phyloP scores from a whole-genome alignment of 208 protist species.

The Herpetomonas tarakana region DNA sequence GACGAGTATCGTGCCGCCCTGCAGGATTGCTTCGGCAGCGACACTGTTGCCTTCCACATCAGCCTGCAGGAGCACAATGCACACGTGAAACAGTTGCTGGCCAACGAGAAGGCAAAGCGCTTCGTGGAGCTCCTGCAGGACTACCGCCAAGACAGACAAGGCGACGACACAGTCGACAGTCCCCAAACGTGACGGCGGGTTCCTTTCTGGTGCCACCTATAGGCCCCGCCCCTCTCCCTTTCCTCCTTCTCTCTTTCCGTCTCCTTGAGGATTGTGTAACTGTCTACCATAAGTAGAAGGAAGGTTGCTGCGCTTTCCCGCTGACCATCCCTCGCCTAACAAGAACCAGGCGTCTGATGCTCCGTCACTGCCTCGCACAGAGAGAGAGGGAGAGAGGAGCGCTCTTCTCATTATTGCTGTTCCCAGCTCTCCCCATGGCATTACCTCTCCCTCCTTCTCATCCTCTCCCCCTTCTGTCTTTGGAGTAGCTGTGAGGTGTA shows the following conservation, averaged over 20 bases:
- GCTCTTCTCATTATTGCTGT: no score
- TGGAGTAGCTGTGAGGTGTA: not conserved
- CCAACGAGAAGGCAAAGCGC: slow-evolving; percentile 14
- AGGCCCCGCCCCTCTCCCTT: no score
- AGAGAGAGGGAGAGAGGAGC: no score
- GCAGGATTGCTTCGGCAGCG: slow-evolving; percentile 33
- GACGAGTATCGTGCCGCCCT: slow-evolving; percentile 34
- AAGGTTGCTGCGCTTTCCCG: no score
- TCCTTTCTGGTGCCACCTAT: no score
- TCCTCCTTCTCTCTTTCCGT: not conserved
- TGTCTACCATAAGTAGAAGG: not conserved
- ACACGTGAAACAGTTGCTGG: slow-evolving; percentile 26
- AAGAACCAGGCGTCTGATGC: no score
- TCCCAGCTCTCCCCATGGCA: not conserved
- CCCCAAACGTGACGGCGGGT: no score
- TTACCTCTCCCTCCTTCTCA: not conserved
- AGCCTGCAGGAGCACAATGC: slow-evolving; percentile 36
- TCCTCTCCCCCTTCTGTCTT: not conserved
- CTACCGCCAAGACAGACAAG: slow-evolving; percentile 27
- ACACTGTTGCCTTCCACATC: slow-evolving; percentile 16
- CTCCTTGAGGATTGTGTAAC: not conserved
- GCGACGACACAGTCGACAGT: not conserved
- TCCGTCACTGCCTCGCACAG: no score
- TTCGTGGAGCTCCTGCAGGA: slow-evolving; percentile 20
- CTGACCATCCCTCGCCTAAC: no score